Percentiles rank a stretch among this genome's conserved stretches.
phyloP scores from a whole-genome alignment of 2,329 filamentous ascomycete species.

The Alternaria atra region DNA sequence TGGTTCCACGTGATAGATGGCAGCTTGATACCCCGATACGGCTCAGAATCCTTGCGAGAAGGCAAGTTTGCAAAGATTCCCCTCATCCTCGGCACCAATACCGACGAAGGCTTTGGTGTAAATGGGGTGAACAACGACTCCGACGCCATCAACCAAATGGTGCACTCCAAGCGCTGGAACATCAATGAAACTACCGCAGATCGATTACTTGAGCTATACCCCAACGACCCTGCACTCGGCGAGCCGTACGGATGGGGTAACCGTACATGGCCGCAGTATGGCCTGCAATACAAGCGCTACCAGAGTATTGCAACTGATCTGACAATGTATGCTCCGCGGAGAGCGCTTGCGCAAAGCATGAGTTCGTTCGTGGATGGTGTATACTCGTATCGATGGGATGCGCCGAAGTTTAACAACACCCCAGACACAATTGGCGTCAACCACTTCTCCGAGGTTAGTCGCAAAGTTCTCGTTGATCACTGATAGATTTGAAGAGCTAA shows the following conservation, averaged over 20 bases:
- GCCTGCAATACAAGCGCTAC: constrained; percentile 40
- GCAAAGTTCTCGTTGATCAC: rapidly evolving
- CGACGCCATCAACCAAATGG: constrained; percentile 37
- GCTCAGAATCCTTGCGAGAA: constrained; percentile 46
- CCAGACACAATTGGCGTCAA: constrained; percentile 38
- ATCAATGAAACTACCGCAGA: constrained; percentile 31
- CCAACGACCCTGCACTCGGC: constrained; percentile 54
- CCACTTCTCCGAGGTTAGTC: constrained; percentile 40
- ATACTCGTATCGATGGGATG: constrained; percentile 44
- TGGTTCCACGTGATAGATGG: constrained; percentile 46
- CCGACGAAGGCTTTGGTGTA: constrained; percentile 71
- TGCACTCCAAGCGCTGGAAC: constrained; percentile 46
- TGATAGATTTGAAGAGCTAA: constrained; percentile 4
- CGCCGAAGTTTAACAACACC: constrained; percentile 43
- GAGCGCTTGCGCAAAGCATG: constrained; percentile 36
- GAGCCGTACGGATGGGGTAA: constrained; percentile 53
- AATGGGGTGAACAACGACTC: constrained; percentile 57
- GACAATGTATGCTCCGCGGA: constrained; percentile 40
- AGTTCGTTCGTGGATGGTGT: constrained; percentile 31
- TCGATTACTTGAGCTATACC: constrained; percentile 38
- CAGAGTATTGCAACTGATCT: constrained; percentile 42
- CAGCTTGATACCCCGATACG: constrained; percentile 33
- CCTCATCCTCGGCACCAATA: constrained; percentile 69
- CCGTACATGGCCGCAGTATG: constrained; percentile 40
- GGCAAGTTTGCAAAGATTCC: constrained; percentile 71